phyloP scores from a whole-genome alignment of 2,329 filamentous ascomycete species.

The Nemania bipapillata region DNA sequence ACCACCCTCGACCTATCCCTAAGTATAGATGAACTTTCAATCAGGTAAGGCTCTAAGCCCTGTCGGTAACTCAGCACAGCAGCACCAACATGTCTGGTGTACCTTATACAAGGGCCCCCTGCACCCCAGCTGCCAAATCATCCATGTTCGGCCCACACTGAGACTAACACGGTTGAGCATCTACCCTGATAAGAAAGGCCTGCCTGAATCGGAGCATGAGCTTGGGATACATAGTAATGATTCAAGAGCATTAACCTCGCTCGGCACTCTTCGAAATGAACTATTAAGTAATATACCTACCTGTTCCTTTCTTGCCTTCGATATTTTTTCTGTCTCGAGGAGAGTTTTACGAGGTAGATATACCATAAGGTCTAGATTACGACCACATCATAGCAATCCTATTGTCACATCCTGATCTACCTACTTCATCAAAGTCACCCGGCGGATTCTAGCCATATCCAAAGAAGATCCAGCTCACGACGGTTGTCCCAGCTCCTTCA shows the following conservation, averaged over 20 bases:
- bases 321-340: conserved; percentile 6
- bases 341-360: conserved; percentile 10
- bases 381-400: conserved; percentile 3
- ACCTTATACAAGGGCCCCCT: conserved; percentile 46
- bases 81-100: conserved; percentile 41
- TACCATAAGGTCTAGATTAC: conserved; percentile 1
- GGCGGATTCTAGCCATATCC: conserved; percentile 13
- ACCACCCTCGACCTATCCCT: conserved; percentile 39
- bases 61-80: conserved; percentile 48
- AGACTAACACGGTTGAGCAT: conserved; percentile 42
- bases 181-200: conserved; percentile 48
- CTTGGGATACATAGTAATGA: conserved; percentile 26
- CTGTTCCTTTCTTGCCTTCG: conserved; percentile 1
- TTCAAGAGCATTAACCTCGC: conserved; percentile 41
- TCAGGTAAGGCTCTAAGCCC: conserved; percentile 49
- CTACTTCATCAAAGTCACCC: conserved; percentile 2
- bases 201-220: conserved; percentile 36
- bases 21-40: conserved; percentile 42
- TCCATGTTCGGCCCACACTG: conserved; percentile 46
- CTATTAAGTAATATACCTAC: conserved; percentile 8
- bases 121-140: conserved; percentile 50
- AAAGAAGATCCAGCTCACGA: conserved; percentile 12
- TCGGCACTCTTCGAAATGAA: conserved; percentile 22
- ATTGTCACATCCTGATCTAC: background rate
- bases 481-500: conserved; percentile 27